Evolutionary conservation across 2,329 filamentous ascomycete species (phyloP), one percentile per base, ranked within the genome.

Genomic region (Aspergillus persii): DNA sequence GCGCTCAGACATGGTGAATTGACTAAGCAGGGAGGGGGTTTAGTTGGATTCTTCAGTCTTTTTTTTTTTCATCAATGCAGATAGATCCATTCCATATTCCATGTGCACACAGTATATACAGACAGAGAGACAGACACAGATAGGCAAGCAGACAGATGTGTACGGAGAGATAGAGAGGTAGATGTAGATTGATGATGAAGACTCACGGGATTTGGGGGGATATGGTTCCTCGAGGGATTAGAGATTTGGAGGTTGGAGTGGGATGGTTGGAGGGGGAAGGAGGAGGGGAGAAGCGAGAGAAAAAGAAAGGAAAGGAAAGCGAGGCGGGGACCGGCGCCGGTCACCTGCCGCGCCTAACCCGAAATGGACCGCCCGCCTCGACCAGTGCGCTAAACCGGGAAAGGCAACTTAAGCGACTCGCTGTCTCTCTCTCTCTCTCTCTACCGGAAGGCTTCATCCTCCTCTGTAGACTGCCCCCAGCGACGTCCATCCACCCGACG

Each of bases 1-100:
- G 29, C 58, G 54, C 46, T 57, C 49, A 44, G 33, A 18, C 55
- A 57, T 57, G 44, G 26, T 49, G 53, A 26, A 15, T 49, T 8
- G 46, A 49, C 46, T 49, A 49, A 26, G 3, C 12, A n/a, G 15
- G 36, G 36, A 36, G 30, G 30, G 8, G 8, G 36, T 41, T 41
- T 12, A 41, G 36, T 41, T 15, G 4, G 12, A 41, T 41, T 15
- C 12, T 41, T 41, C 36, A 41, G 18, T 23, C 18, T 23, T 23
- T 23, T 23, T 23, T 23, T 23, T 23, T 23, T n/a, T n/a, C n/a
- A 41, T 41, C 12, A 36, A 15, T n/a, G 36, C 36, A 41, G 30
- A 31, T 31, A 31, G 5, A 31, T 23, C 18, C 18, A 23, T 23
- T 23, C 18, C 18, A 23, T 23, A 23, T 23, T 23, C 18, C 18